Percentiles rank a stretch among this genome's conserved stretches.
Evolutionary conservation across 2,329 filamentous ascomycete genomes (phyloP).

Genomic region (Amphichorda felina): DNA sequence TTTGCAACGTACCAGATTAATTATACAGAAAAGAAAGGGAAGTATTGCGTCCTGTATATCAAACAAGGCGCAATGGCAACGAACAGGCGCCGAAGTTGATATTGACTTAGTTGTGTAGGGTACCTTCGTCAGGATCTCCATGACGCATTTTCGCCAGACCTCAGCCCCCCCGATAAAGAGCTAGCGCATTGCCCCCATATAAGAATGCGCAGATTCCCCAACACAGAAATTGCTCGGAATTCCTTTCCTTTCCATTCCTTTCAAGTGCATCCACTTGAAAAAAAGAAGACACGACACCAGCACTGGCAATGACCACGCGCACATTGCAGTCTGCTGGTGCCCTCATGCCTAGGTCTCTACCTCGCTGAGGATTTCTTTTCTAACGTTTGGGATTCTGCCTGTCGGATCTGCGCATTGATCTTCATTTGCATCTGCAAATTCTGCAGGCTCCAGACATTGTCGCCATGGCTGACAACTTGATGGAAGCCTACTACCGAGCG

Average conservation of each 20-base stretch:
- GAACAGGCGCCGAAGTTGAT: too few species aligned
- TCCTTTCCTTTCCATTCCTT: constrained; percentile 1
- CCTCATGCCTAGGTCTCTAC: background rate
- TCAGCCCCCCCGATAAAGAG: too few species aligned
- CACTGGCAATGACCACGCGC: constrained; percentile 17
- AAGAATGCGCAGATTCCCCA: too few species aligned
- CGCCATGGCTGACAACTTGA: constrained; percentile 17
- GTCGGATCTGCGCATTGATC: background rate
- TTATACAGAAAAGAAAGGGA: too few species aligned
- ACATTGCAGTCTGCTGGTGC: constrained; percentile 11
- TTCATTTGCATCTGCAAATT: too few species aligned
- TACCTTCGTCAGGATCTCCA: too few species aligned
- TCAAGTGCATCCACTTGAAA: background rate
- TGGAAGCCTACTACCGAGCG: constrained; percentile 24
- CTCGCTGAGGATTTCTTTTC: background rate
- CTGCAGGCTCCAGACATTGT: background rate
- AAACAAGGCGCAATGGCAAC: too few species aligned
- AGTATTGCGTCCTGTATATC: too few species aligned
- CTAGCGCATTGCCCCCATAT: too few species aligned
- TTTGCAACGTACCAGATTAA: too few species aligned
- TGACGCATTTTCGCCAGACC: too few species aligned
- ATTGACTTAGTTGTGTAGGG: too few species aligned
- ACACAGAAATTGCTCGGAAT: constrained; percentile 3
- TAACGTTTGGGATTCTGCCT: background rate
- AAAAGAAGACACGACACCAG: constrained; percentile 21